Evolutionary conservation across 352 stramenopile genomes (phyloP).

Genomic region (Pythium biforme): DNA sequence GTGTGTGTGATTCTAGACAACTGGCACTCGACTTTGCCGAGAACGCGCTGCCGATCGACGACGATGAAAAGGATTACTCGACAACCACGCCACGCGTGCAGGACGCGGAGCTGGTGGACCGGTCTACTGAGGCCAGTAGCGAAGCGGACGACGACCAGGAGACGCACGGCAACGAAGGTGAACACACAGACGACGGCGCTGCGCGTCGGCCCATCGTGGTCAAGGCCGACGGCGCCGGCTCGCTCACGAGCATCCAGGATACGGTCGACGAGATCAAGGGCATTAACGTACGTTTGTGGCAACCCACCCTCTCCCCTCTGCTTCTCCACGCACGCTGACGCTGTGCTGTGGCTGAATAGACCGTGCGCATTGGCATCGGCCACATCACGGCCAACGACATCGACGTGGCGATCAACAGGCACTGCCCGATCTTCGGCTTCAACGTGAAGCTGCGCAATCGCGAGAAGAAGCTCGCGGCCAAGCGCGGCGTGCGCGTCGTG

Average conservation of each 20-base stretch:
- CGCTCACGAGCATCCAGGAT: conserved; percentile 82
- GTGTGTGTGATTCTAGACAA: conserved; percentile 39
- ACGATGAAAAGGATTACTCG: conserved; percentile 13
- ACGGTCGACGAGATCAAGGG: conserved; percentile 61
- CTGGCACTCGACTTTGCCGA: conserved; percentile 72
- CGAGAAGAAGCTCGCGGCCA: conserved; percentile 53
- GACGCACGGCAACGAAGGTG: background rate
- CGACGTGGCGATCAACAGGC: conserved; percentile 73
- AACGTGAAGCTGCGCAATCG: conserved; percentile 70
- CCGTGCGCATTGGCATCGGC: conserved; percentile 74
- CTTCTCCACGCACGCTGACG: too few species aligned
- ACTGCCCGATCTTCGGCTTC: conserved; percentile 85
- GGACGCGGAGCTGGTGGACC: conserved; percentile 7
- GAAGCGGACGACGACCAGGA: too few species aligned
- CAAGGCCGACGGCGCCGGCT: conserved; percentile 74
- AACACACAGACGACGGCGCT: background rate
- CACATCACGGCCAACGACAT: conserved; percentile 78
- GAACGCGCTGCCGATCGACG: conserved; percentile 39
- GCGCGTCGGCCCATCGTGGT: conserved; percentile 65
- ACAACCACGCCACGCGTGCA: background rate
- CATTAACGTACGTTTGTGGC: conserved; percentile 49
- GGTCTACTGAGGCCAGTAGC: background rate
- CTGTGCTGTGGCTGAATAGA: too few species aligned
- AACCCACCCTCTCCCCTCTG: too few species aligned
- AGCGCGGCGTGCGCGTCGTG: conserved; percentile 63